Evolutionary conservation across 345 rosid genomes (phyloP), one percentile per base, ranked within the genome.

Genomic region (Rhodamnia rubescens): DNA sequence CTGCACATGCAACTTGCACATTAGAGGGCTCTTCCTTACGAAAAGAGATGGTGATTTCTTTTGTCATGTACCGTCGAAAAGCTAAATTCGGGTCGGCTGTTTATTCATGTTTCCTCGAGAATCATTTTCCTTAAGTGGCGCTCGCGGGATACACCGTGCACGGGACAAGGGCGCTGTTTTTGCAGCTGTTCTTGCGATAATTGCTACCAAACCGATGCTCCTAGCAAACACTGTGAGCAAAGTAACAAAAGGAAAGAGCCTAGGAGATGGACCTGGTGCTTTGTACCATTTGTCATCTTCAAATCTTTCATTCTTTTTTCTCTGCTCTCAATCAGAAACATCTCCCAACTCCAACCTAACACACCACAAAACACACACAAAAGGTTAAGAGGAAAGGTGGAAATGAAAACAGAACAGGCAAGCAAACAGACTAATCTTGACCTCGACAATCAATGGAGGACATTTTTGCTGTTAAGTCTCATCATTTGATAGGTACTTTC

Each of bases 1-100:
- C 84, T 89, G 90, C 85, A 49, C 54, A 56, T 85, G 88, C 92
- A 90, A 91, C 83, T 90, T 90, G 93, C 85, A 84, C 6, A 20
- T n/a, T n/a, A 55, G 29, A 84, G 49, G 47, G 47, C 80, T 69
- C 18, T 47, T 0, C 18, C 74, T 83, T 54, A 22, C 36, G 69
- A 13, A 54, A 87, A 89, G 90, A 58, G 84, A 32, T 40, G 88
- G 84, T 86, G 88, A 85, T 82, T 53, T 29, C 53, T 84, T 90
- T 89, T 91, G 91, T 89, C 91, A 85, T 83, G 55, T 89, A 55
- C 54, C 58, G 42, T 42, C 42, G 55, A 84, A 84, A 86, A 61
- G 88, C 54, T 81, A 53, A 14, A 74, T 87, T 50, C 52, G 89
- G 84, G 42, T 49, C 26, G 26, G 13, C 80, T 42, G 22, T 69